Conservation (phyloP, 257 asterid species). For the Solanum pennellii region DNA sequence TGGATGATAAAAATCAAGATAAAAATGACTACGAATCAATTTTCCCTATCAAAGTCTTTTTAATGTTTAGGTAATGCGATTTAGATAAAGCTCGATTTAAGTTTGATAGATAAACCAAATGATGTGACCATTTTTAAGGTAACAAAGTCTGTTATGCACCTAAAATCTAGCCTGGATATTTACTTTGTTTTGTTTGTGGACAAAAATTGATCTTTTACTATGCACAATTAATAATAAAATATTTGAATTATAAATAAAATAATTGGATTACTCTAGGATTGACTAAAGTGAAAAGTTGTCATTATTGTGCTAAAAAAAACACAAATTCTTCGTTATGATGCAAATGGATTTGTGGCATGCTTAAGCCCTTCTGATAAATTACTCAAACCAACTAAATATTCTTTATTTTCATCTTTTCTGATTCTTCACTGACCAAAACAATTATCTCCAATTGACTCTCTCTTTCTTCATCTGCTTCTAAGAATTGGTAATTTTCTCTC, state of each 20-base stretch:
- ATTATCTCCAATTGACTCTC: neutral
- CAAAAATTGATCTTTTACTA: neutral
- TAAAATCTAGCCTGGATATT: neutral
- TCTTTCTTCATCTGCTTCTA: neutral
- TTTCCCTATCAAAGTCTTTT: accelerated
- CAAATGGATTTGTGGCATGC: neutral
- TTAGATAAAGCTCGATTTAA: no score
- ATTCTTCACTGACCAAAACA: neutral
- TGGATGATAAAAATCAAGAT: neutral
- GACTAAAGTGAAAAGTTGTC: neutral
- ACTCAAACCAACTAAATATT: neutral
- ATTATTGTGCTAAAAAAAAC: neutral
- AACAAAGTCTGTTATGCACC: neutral
- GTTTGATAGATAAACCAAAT: neutral
- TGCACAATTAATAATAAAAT: neutral
- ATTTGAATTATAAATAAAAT: no score
- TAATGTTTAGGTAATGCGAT: no score
- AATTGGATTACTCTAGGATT: neutral
- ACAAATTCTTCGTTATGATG: neutral
- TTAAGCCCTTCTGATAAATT: neutral
- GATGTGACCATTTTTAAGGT: neutral
- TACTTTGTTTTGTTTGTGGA: neutral
- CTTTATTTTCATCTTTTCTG: neutral
- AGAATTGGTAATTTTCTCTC: neutral
- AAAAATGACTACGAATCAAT: no score